Base-by-base conservation (phyloP, 1,284 basidiomycete species). In the Neotropicomus parvogracilis region DNA sequence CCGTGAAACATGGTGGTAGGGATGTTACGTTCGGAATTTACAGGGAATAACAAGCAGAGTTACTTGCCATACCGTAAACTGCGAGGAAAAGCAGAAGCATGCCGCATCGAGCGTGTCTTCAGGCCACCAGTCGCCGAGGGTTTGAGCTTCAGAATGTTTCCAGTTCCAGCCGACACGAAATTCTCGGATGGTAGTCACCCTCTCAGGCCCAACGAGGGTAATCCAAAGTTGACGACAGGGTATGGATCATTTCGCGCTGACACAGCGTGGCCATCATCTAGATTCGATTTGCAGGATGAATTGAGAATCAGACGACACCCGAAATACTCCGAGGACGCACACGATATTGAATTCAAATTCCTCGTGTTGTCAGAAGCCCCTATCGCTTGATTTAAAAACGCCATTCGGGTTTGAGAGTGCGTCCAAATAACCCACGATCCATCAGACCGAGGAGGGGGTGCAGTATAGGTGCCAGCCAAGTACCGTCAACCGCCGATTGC, bases 1-100 rank as follows among this genome's bases (percentile, higher is more conserved):
- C 42, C 50, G 52, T 42, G 44, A 60, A 62, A 60, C 54, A 19
- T 43, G 28, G 40, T 46, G 20, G 45, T 37, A 29, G 43, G 40
- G 54, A 24, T n/a, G 47, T 54, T 31, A 57, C 21, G 29, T 21
- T 43, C 20, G 35, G 24, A 37, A 21, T 38, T 38, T 39, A 32
- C 27, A 42, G 12, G 36, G 34, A 34, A 33, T 28, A 33, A 40
- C 31, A 26, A 17, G n/a, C 38, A 17, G 24, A 17, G 24, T 24
- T 20, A 19, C 26, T 56, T 28, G 36, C 43, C 39, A 28, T 57
- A 38, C 35, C 47, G 32, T 50, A 17, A 35, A 14, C 19, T 31
- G 14, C 39, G 29, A 11, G 32, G 38, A 28, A 37, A 39, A 28
- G 10, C 14, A 20, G 17, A 26, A 12, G 9, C 31, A 33, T 39